These are phyloP conservation scores for Monilinia vaccinii-corymbosi DNA, from an alignment of 2,329 filamentous ascomycete genomes.

Conservation along the genomic window DNA sequence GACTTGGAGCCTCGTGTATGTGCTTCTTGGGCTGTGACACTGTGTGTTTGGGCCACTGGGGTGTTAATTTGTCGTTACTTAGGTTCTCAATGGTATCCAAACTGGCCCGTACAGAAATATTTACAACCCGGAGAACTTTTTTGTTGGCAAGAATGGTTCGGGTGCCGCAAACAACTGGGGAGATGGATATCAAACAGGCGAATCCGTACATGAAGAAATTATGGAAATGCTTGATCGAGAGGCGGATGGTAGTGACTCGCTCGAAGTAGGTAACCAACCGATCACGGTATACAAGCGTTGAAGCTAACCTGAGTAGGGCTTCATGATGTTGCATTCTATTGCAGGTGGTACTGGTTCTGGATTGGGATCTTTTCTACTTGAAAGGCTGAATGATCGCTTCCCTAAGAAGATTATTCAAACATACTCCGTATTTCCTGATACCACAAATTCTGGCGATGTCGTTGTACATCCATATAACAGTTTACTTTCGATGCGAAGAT, in stretches of 20 bases:
- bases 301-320: slow-evolving; percentile 50
- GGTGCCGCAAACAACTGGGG: slow-evolving; percentile 99
- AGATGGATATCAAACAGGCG: slow-evolving; percentile 87
- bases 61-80: slow-evolving; percentile 11
- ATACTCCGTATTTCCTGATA: slow-evolving; percentile 97
- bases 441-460: slow-evolving; percentile 75
- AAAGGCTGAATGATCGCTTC: slow-evolving; percentile 92
- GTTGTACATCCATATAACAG: slow-evolving; percentile 99
- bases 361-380: slow-evolving; percentile 88
- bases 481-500: slow-evolving; percentile 76
- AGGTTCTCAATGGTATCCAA: slow-evolving; percentile 88
- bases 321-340: slow-evolving; percentile 98
- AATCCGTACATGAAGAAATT: slow-evolving; percentile 88
- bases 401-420: slow-evolving; percentile 99
- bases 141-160: slow-evolving; percentile 84
- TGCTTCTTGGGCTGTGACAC: background rate
- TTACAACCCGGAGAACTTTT: slow-evolving; percentile 99
- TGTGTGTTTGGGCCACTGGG: background rate
- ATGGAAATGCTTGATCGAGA: slow-evolving; percentile 99
- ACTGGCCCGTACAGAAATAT: slow-evolving; percentile 94
- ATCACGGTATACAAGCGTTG: background rate
- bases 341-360: slow-evolving; percentile 94
- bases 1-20: slow-evolving; percentile 83
- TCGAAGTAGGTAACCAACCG: slow-evolving; percentile 55
- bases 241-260: slow-evolving; percentile 92